Conservation (phyloP, 352 stramenopile species). For the Saprolegnia parasitica region DNA sequence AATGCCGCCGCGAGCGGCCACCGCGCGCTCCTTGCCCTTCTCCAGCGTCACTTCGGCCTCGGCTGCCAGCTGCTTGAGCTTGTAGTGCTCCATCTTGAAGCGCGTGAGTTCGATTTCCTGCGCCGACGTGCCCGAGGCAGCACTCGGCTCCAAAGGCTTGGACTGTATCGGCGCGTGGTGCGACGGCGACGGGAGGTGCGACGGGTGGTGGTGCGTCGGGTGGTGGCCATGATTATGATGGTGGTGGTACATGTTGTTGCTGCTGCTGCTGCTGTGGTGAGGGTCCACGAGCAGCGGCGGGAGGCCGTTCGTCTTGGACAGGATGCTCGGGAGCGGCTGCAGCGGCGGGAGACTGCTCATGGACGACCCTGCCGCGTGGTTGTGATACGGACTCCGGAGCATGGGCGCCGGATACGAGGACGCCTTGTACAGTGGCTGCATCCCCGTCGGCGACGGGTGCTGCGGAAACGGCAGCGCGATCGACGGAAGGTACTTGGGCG, state of each 20-base stretch:
- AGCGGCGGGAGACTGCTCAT: background rate
- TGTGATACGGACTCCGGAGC: slow-evolving; percentile 7
- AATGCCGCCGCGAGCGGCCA: slow-evolving; percentile 1
- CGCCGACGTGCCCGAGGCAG: slow-evolving; percentile 4
- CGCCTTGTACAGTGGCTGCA: background rate
- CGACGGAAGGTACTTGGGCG: slow-evolving; percentile 50
- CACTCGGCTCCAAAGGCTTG: background rate
- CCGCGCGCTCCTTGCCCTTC: slow-evolving; percentile 19
- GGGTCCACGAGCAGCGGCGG: background rate
- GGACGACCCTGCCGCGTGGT: background rate
- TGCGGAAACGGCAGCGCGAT: slow-evolving; percentile 32
- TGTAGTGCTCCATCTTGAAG: slow-evolving; percentile 30
- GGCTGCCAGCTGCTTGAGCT: slow-evolving; percentile 26
- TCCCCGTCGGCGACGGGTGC: slow-evolving; percentile 28
- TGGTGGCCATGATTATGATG: background rate
- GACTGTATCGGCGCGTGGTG: background rate
- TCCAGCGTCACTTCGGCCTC: slow-evolving; percentile 14
- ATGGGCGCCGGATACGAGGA: background rate
- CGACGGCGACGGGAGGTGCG: background rate
- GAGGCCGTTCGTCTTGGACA: background rate
- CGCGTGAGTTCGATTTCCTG: slow-evolving; percentile 29
- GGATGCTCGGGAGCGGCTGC: background rate
- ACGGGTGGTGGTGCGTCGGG: background rate
- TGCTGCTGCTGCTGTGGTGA: background rate
- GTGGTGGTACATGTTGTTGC: background rate